Percentiles rank a stretch among this genome's conserved stretches.
These are phyloP conservation scores for Protomyces arabidopsidicola DNA, from an alignment of 1,139 yeast species.

Conservation along the genomic window DNA sequence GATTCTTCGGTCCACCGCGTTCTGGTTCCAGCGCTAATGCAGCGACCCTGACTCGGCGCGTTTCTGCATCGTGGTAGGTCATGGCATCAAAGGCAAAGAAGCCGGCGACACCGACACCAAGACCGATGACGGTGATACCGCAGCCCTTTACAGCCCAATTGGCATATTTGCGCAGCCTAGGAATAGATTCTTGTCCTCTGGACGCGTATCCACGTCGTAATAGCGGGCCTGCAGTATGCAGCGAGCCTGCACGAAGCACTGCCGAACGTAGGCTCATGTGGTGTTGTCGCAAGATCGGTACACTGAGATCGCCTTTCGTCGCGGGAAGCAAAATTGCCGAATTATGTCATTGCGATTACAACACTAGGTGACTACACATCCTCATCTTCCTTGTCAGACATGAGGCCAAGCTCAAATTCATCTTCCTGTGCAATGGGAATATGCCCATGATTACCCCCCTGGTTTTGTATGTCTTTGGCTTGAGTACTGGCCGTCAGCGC, in stretches of 20 bases:
- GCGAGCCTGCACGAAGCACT: neutral
- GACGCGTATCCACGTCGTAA: neutral
- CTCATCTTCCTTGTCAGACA: neutral
- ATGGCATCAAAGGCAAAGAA: slow-evolving; percentile 56
- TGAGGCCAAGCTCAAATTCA: neutral
- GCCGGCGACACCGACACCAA: slow-evolving; percentile 37
- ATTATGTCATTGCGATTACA: neutral
- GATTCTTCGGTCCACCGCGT: slow-evolving; percentile 62
- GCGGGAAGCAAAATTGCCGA: neutral
- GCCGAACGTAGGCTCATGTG: neutral
- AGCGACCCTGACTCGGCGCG: slow-evolving; percentile 46
- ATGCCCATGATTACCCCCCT: neutral
- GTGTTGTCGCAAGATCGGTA: neutral
- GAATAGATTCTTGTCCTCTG: neutral
- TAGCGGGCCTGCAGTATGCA: neutral
- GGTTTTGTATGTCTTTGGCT: neutral
- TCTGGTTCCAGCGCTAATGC: slow-evolving; percentile 50
- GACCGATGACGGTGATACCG: slow-evolving; percentile 37
- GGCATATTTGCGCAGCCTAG: neutral
- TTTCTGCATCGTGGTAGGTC: slow-evolving; percentile 46
- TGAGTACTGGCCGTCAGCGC: slow-evolving; percentile 12
- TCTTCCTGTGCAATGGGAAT: neutral
- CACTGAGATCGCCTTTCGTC: neutral
- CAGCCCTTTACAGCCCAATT: slow-evolving; percentile 1
- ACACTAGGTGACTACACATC: neutral